phyloP scores from a whole-genome alignment of 225 moss, liverwort and hornwort species.

The Neckera pumila region DNA sequence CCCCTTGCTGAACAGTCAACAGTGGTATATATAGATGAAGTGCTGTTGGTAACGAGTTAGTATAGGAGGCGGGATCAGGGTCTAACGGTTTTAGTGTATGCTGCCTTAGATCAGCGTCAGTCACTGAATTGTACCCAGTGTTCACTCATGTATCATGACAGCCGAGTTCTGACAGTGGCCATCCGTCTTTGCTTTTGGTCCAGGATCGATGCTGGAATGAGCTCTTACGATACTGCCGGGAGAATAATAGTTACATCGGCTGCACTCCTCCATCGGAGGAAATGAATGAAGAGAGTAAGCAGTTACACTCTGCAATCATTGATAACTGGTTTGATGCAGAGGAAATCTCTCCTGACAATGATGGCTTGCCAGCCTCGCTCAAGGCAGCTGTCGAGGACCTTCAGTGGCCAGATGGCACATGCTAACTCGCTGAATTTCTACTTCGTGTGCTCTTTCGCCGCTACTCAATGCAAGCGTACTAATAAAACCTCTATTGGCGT shows the following conservation, averaged over 20 bases:
- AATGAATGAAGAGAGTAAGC: constrained; percentile 28
- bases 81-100: too few species aligned
- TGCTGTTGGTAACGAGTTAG: background rate
- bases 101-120: background rate
- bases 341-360: constrained; percentile 7
- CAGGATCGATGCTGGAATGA: constrained; percentile 58
- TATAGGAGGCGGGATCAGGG: background rate
- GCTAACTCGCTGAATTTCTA: constrained; percentile 5
- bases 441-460: background rate
- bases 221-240: constrained; percentile 40
- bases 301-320: constrained; percentile 25
- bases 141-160: background rate
- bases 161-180: background rate
- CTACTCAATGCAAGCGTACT: background rate
- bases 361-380: constrained; percentile 21
- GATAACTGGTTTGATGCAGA: constrained; percentile 44
- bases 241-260: constrained; percentile 43
- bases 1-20: background rate
- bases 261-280: constrained; percentile 43
- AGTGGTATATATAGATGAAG: background rate
- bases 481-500: constrained; percentile 4
- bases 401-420: constrained; percentile 50
- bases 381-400: constrained; percentile 36
- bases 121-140: background rate
- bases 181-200: background rate